Conservation (phyloP, 768 basidiomycete genomes). For the Suillus decipiens region DNA sequence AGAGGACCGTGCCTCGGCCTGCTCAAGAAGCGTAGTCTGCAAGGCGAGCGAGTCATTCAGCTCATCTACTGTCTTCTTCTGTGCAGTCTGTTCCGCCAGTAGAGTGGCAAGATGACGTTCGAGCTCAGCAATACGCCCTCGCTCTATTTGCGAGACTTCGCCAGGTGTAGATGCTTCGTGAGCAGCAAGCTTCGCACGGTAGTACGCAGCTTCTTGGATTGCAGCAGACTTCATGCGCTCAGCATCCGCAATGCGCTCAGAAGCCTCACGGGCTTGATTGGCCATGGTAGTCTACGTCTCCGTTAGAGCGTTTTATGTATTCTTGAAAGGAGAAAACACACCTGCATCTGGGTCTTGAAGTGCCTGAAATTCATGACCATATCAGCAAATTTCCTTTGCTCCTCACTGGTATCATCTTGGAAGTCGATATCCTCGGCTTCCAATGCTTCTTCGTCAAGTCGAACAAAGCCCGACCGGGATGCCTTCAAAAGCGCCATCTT, state of each 20-base stretch:
- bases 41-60: conserved; percentile 71
- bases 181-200: conserved; percentile 91
- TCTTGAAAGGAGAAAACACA: conserved; percentile 36
- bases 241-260: conserved; percentile 77
- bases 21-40: conserved; percentile 75
- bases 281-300: conserved; percentile 60
- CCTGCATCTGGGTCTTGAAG: conserved; percentile 85
- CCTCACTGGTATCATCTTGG: conserved; percentile 36
- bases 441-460: conserved; percentile 54
- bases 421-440: conserved; percentile 36
- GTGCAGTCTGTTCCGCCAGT: conserved; percentile 60
- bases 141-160: conserved; percentile 73
- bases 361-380: conserved; percentile 84
- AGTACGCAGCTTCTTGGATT: conserved; percentile 92
- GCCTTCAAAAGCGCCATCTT: conserved; percentile 77
- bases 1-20: conserved; percentile 74
- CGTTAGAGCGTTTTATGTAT: neutral
- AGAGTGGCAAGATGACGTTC: conserved; percentile 68
- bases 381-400: conserved; percentile 60
- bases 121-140: conserved; percentile 72
- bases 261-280: conserved; percentile 74
- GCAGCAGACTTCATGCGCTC: conserved; percentile 78
- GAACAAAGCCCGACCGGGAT: conserved; percentile 74
- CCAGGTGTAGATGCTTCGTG: conserved; percentile 67
- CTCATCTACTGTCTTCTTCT: conserved; percentile 73